Conservation (phyloP, 2,329 filamentous ascomycete species). For the Talaromyces funiculosus region DNA sequence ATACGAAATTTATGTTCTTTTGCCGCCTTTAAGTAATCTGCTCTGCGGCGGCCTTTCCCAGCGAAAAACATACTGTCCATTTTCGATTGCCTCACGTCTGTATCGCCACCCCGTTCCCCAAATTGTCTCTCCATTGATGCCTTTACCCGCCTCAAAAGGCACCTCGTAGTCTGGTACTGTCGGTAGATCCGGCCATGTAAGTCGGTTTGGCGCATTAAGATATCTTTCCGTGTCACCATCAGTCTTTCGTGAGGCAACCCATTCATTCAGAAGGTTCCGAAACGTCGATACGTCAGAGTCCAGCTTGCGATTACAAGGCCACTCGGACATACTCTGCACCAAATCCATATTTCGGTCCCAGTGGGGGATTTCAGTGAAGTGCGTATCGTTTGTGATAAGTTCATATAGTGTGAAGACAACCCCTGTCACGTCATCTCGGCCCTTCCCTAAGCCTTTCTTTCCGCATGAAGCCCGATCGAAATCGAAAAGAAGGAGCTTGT, state of each 20-base stretch:
- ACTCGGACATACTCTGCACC: slow-evolving; percentile 18
- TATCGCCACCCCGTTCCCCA: slow-evolving; percentile 12
- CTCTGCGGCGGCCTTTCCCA: slow-evolving; percentile 17
- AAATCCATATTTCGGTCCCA: slow-evolving; percentile 22
- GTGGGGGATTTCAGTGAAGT: slow-evolving; percentile 20
- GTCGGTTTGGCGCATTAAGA: slow-evolving; percentile 17
- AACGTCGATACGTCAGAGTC: slow-evolving; percentile 18
- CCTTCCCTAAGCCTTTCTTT: slow-evolving; percentile 15
- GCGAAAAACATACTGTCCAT: slow-evolving; percentile 18
- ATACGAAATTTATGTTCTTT: not conserved
- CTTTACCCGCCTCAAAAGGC: slow-evolving; percentile 16
- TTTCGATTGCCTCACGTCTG: slow-evolving; percentile 16
- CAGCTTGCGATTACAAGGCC: slow-evolving; percentile 16
- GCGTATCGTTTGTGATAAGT: slow-evolving; percentile 23
- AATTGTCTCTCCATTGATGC: slow-evolving; percentile 11
- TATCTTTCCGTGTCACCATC: slow-evolving; percentile 16
- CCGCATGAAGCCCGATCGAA: slow-evolving; percentile 21
- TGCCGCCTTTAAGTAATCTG: not conserved
- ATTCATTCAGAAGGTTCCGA: slow-evolving; percentile 18
- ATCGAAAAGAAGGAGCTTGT: slow-evolving; percentile 23
- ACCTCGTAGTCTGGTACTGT: slow-evolving; percentile 16
- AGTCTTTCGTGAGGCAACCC: slow-evolving; percentile 15
- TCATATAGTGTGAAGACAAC: slow-evolving; percentile 25
- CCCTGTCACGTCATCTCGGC: slow-evolving; percentile 21
- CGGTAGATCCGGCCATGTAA: slow-evolving; percentile 17